Percentiles rank a stretch among this genome's conserved stretches.
phyloP scores from a whole-genome alignment of 2,329 filamentous ascomycete genomes.

The Xylariaceae sp. region DNA sequence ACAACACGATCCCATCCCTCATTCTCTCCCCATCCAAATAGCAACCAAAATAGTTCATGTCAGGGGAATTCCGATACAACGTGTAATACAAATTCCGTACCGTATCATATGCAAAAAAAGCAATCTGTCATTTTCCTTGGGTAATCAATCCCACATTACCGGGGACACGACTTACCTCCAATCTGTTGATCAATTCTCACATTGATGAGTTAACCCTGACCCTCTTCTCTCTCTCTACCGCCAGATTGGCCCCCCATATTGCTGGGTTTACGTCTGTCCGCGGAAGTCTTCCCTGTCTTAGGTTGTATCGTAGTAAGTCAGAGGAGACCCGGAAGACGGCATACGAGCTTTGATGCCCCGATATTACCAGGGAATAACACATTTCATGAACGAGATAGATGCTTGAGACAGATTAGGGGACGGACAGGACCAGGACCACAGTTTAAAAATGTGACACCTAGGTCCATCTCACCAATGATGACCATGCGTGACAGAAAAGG shows the following conservation, averaged over 20 bases:
- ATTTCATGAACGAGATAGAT: background rate
- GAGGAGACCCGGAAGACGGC: background rate
- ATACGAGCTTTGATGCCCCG: background rate
- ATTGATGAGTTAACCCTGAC: background rate
- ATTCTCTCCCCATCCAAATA: background rate
- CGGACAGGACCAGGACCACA: background rate
- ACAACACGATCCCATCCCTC: background rate
- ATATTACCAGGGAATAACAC: background rate
- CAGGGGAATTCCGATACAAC: slow-evolving; percentile 5
- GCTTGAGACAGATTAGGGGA: background rate
- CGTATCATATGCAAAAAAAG: slow-evolving; percentile 11
- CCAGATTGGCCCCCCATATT: background rate
- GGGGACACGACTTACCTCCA: background rate
- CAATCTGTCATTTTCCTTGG: slow-evolving; percentile 1
- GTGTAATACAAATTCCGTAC: background rate
- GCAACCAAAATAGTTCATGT: slow-evolving; percentile 7
- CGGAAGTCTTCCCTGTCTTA: too few relatives aligned
- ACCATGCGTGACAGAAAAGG: background rate
- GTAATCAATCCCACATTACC: slow-evolving; percentile 6
- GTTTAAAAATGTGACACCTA: background rate
- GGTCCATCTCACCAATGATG: background rate
- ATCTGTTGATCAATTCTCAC: background rate
- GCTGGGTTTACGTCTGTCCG: too few relatives aligned
- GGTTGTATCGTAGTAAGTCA: too few relatives aligned
- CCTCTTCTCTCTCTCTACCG: background rate